Evolutionary conservation across 495 filamentous ascomycete genomes (phyloP).

Genomic region (Aspergillus avenaceus): DNA sequence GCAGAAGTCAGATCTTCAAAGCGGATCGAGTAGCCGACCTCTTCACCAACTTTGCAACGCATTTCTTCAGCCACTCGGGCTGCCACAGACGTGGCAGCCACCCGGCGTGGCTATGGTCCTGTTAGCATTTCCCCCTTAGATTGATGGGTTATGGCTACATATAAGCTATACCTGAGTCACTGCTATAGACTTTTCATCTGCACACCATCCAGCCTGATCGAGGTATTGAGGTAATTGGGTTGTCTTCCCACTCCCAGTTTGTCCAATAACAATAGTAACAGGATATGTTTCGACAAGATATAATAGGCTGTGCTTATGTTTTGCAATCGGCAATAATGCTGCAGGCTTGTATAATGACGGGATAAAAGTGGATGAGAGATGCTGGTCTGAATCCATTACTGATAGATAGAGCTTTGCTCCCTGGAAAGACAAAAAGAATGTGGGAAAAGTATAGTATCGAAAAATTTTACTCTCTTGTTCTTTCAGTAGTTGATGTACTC

Average conservation of each 20-base stretch:
- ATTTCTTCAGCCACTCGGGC: slow-evolving; percentile 89
- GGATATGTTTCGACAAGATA: slow-evolving; percentile 74
- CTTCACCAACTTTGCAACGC: slow-evolving; percentile 84
- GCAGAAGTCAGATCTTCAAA: slow-evolving; percentile 96
- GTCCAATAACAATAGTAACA: slow-evolving; percentile 80
- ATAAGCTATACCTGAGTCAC: slow-evolving; percentile 72
- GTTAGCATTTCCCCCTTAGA: neutral
- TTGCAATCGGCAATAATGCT: slow-evolving; percentile 71
- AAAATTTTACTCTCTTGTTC: too few relatives aligned
- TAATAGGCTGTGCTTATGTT: slow-evolving; percentile 66
- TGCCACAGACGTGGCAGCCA: slow-evolving; percentile 91
- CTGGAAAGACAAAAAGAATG: too few relatives aligned
- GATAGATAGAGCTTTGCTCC: neutral
- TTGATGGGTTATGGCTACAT: too few relatives aligned
- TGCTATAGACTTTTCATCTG: slow-evolving; percentile 74
- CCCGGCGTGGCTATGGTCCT: slow-evolving; percentile 68
- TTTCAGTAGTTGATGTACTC: neutral
- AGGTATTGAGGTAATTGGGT: slow-evolving; percentile 88
- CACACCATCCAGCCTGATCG: slow-evolving; percentile 85
- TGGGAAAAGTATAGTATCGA: too few relatives aligned
- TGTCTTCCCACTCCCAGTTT: slow-evolving; percentile 89
- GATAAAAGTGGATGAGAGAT: slow-evolving; percentile 63
- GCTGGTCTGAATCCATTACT: slow-evolving; percentile 42
- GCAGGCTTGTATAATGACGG: slow-evolving; percentile 75
- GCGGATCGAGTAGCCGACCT: slow-evolving; percentile 93